Conservation (phyloP, 2,329 filamentous ascomycete species). For the Nothophaeocryptopus gaeumannii region DNA sequence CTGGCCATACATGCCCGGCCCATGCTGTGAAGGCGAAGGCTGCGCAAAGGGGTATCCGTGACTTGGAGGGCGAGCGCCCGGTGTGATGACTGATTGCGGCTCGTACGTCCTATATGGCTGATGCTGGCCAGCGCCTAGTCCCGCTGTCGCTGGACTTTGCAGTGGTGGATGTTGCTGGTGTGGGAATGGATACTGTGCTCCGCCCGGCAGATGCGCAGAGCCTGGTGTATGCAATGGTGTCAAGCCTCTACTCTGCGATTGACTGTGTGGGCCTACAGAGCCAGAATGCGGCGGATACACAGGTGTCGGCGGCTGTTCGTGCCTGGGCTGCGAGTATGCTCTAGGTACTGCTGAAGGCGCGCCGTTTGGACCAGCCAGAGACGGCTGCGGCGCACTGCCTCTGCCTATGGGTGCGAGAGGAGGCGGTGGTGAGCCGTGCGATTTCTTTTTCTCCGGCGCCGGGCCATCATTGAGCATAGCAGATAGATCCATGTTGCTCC, state of each 20-base stretch:
- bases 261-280: conserved; percentile 19
- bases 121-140: conserved; percentile 17
- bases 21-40: conserved; percentile 28
- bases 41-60: conserved; percentile 24
- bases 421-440: conserved; percentile 19
- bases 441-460: conserved; percentile 25
- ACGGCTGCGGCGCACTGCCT: conserved; percentile 16
- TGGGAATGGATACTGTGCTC: conserved; percentile 27
- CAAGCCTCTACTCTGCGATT: conserved; percentile 24
- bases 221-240: conserved; percentile 32
- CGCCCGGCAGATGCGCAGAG: conserved; percentile 14
- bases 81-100: conserved; percentile 26
- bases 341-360: conserved; percentile 6
- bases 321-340: conserved; percentile 14
- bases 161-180: conserved; percentile 23
- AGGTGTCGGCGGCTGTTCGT: conserved; percentile 20
- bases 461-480: conserved; percentile 33
- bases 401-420: conserved; percentile 9
- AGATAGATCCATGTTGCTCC: conserved; percentile 31
- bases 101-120: conserved; percentile 24
- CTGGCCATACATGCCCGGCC: conserved; percentile 11
- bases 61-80: conserved; percentile 26
- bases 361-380: conserved; percentile 13
- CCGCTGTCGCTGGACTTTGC: conserved; percentile 31
- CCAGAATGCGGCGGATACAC: conserved; percentile 22